Percentiles rank a stretch among this genome's conserved stretches.
Evolutionary conservation across 495 filamentous ascomycete genomes (phyloP).

Genomic region (Aspergillus steynii): DNA sequence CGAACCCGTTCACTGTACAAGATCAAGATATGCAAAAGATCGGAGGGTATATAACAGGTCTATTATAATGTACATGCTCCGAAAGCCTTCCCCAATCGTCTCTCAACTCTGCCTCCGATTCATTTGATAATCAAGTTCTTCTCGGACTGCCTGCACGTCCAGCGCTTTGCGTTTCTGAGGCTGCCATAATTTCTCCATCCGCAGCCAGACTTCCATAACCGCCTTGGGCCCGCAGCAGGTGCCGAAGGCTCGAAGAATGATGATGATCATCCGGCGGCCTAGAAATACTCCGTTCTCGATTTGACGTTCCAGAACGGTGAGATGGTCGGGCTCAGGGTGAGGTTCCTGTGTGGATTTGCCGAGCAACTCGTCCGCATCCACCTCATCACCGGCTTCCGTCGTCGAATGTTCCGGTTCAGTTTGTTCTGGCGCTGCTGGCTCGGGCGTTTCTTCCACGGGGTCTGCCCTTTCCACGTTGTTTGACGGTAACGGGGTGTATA

Average conservation of each 20-base stretch:
- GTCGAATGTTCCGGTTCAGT: conserved; percentile 5
- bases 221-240: conserved; percentile 37
- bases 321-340: conserved; percentile 12
- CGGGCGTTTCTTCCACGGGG: neutral
- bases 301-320: conserved; percentile 24
- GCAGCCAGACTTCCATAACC: conserved; percentile 42
- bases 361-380: conserved; percentile 26
- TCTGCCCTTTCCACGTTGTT: neutral
- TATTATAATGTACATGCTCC: conserved; percentile 40
- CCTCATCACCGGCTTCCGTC: conserved; percentile 7
- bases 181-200: conserved; percentile 46
- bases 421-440: neutral
- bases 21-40: conserved; percentile 6
- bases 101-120: conserved; percentile 5
- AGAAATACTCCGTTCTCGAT: conserved; percentile 47
- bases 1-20: conserved; percentile 14
- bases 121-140: conserved; percentile 44
- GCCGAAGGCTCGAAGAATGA: conserved; percentile 46
- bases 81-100: neutral
- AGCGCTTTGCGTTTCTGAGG: conserved; percentile 35
- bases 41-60: conserved; percentile 31
- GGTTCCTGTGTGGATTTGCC: conserved; percentile 5
- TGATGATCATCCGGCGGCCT: conserved; percentile 41
- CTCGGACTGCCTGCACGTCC: conserved; percentile 39
- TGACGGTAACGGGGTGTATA: conserved; percentile 36